Base-by-base conservation (phyloP, 495 filamentous ascomycete species). In the Lophiostoma macrostomum region DNA sequence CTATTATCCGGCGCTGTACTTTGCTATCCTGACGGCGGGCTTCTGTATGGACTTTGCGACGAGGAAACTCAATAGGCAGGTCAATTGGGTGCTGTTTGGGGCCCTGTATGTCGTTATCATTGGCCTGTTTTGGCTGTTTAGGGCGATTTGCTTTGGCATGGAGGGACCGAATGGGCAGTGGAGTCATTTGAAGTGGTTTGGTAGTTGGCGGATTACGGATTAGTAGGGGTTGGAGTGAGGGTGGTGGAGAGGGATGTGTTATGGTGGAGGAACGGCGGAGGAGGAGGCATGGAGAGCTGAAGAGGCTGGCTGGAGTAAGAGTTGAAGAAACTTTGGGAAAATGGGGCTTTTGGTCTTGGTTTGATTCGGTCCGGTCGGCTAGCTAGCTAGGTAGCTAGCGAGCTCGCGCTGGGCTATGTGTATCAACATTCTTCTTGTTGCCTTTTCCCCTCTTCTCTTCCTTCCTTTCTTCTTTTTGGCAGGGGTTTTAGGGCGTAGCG, bases 1-100 rank as follows among this genome's bases (percentile, higher is more conserved):
- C 72, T 98, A 98, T 73, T 98, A 97, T 70, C 93, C 93, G 6
- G 93, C 93, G n/a, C 79, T 98, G 3, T 98, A 96, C 74, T 98
- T 96, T 65, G 91, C 93, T 45, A 96, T 98, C 53, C 74, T 98
- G 19, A 82, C 78, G 10, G 80, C 88, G 42, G 94, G 93, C 38
- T 98, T 98, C 74, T 78, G 91, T 47, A 72, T 86, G 46, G 91
- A 98, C 69, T 96, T 88, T 81, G 71, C 85, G 39, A 79, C 85
- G 43, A 76, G 81, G 40, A 83, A 76, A 50, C 70, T 85, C 49
- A 64, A 76, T 22, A 80, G 80, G 67, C 74, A 64, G 37, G 58
- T 83, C 30, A 77, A 82, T 69, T 84, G 79, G 69, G 74, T 67
- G 8, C 64, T 86, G 32, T 95, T 90, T 68, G 74, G 70, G 5